Base-by-base conservation (phyloP, 2,329 filamentous ascomycete genomes). In the Fusarium brachygibbosum region DNA sequence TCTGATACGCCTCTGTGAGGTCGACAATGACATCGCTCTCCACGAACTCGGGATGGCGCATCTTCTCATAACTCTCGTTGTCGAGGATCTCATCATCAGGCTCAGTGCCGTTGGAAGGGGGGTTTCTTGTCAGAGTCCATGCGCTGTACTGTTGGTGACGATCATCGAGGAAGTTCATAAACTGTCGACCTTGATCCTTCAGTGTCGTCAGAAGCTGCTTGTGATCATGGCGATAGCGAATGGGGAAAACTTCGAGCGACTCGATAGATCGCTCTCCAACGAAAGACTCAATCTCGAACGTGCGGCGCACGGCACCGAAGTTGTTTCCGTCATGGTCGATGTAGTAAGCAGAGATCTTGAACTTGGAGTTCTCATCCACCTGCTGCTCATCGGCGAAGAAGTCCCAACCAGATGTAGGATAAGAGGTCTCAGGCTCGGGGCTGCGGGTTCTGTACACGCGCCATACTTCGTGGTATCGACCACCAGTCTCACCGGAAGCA, bases 21-120 rank as follows among this genome's bases (percentile, higher is more conserved):
- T 82, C 80, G 5, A 82, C 77, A 10, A 82, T 81, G n/a, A 82
- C 79, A 25, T 82, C 79, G 45, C 79, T 80, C 58, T 82, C 79
- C 3, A 82, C 76, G 17, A 79, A 80, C 63, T 82, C 79, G 0
- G 78, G 78, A 29, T 81, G 79, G 0, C 77, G 79, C 76, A 77
- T 77, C 71, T 76, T 76, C 49, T 74, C 63, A 16, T 79, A 77
- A 17, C 76, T 68, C 38, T 75, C 73, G 10, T 69, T 70, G 0
- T 76, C 58, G 10, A 80, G 72, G 6, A 79, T 78, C 62, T 80
- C 79, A 1, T 75, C 71, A 1, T 79, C 77, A 1, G 76, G 68
- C 6, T 77, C 75, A 0, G 42, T 57, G 5, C 56, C 69, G 25
- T 76, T 60, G 32, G 63, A 69, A 0, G 77, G 78, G 0, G 80